Base-by-base conservation (phyloP, 176 grass and related monocot genomes). In the Eragrostis curvula region DNA sequence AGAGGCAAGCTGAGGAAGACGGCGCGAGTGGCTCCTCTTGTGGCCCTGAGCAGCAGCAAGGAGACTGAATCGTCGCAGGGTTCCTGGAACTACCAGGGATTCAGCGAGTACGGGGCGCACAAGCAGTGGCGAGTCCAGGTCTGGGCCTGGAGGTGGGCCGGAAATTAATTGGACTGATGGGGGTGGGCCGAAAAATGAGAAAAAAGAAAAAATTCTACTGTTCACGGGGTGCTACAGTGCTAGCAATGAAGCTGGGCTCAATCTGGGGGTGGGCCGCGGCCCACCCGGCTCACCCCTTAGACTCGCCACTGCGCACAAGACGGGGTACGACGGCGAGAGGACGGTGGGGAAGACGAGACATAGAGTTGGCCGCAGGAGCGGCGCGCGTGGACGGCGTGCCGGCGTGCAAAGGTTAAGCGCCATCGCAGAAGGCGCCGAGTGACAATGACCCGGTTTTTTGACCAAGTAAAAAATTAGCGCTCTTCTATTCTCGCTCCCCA, bases 21-120 rank as follows among this genome's bases (percentile, higher is more conserved):
- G 29, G 61, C 68, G 5, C 74, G 81, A 11, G 87, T 84, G 68
- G 43, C 17, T 20, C 81, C 81, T 2, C 64, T 79, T 1, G 47
- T 63, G 8, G 79, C 21, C 55, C 39, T 9, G 44, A 6, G 30
- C 44, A 18, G 63, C 17, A 50, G 47, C n/a, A 46, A 36, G 21
- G 21, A 42, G 12, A 0, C 12, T 41, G 12, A 0, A n/a, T 11
- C 24, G 24, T 13, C 6, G 1, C 62, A 68, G 18, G 61, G 51
- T 21, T 77, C 5, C 18, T 14, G 53, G 83, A 27, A 72, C 1
- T 5, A n/a, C 43, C 43, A 39, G 20, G 53, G 1, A 21, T 48
- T 42, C 53, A 21, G 32, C 23, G 73, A 12, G 58, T 36, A 36
- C 46, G 40, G 41, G 55, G 16, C 24, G 11, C 42, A 8, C n/a